Evolutionary conservation across 1,284 basidiomycete genomes (phyloP), one percentile per base, ranked within the genome.

Genomic region (Takashimella koratensis): DNA sequence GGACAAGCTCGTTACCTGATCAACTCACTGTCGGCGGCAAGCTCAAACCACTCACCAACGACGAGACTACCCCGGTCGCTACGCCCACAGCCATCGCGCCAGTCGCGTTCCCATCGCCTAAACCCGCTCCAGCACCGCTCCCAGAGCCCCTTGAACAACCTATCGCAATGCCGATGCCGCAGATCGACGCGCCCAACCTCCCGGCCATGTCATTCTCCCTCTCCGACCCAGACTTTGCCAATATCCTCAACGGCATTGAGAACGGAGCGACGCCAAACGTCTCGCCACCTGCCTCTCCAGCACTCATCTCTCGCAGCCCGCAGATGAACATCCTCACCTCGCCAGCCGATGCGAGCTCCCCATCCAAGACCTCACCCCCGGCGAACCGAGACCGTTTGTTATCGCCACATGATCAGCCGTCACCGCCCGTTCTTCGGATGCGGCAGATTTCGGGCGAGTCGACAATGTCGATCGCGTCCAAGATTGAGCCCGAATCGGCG

Each of bases 221-320:
- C 1, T 74, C 74, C 19, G 75, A 77, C 52, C 74, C 76, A 2
- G 75, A 77, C 58, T 77, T 77, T 65, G 74, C 75, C 3, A 48
- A 66, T 11, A 66, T 77, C 16, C 61, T 77, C 20, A 71, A 71
- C 45, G 67, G 67, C 25, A 71, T 70, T 41, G 66, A 71, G 46
- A 43, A n/a, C 13, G 25, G 22, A 5, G 52, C 47, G 41, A 50
- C 25, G 43, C 23, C 10, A 51, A 43, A 16, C n/a, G 21, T 21
- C 5, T 13, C 45, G 11, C 47, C 51, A 4, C 52, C 56, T 5
- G 50, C 53, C 19, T 56, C 56, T 22, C 30, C 30, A 16, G 30
- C 30, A 21, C 42, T n/a, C 20, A n/a, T 60, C 12, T 53, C 64
- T 6, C 51, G 64, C 20, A 65, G 61, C 27, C 60, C 59, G 2